Evolutionary conservation across 768 basidiomycete genomes (phyloP), one percentile per base, ranked within the genome.

Genomic region (Podaxis carcinomalis): DNA sequence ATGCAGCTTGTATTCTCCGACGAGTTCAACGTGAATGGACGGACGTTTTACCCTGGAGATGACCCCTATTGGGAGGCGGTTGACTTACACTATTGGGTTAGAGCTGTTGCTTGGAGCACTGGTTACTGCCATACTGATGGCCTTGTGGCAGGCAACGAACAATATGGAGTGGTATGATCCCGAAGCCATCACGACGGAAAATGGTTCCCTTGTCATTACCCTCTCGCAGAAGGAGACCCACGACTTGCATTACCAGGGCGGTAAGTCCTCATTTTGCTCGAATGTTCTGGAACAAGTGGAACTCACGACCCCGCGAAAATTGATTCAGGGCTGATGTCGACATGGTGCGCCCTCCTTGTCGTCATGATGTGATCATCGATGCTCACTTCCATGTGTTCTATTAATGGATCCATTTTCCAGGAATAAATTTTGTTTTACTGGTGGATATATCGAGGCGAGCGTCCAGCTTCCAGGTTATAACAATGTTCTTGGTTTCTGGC

Each of bases 381-480:
- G 56, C 52, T 60, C 37, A 51, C 65, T 16, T 40, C 16, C 39
- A 9, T 32, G 7, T n/a, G 9, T 44, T 19, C 49, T 37, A 66
- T 63, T 79, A 81, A 68, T 75, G 75, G 36, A 68, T 77, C 51
- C 32, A 56, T 57, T 44, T 37, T 47, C 10, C 61, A 84, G 84
- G 90, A 94, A 94, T 73, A 93, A 94, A 73, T 89, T 96, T 63
- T 95, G 91, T 72, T 94, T 93, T 73, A 90, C 90, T 13, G 90
- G 89, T 25, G 92, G 93, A 25, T 83, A 88, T 59, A 80, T 93
- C 55, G 89, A 92, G 68, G 71, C 79, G 0, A 80, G 74, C 7
- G 85, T 90, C 7, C 77, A 80, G 16, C 77, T 92, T 11, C 90
- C 90, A 23, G 89, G 89, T 6, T 75, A 80, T 16, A 85, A 81